Base-by-base conservation (phyloP, 495 filamentous ascomycete genomes). In the Penicillium mononematosum region DNA sequence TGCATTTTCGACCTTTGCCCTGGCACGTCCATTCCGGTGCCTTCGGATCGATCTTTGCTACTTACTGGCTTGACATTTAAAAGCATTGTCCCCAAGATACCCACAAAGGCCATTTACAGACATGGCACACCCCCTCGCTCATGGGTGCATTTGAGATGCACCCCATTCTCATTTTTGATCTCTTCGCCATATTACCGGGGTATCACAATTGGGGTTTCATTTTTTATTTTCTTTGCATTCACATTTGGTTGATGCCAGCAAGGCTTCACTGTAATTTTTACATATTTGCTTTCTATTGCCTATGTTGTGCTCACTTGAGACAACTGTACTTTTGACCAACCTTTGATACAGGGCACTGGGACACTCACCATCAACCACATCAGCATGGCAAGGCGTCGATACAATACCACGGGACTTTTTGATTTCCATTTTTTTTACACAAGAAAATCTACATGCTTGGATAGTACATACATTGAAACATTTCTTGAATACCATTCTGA, bases 331-430 rank as follows among this genome's bases (percentile, higher is more conserved):
- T 43, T 50, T 50, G 24, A 49, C 45, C 45, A n/a, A 14, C 22
- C 22, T 49, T 56, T 56, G 45, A 48, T 27, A 48, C 34, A 56
- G 27, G 45, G 46, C 54, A 50, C 25, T 49, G 58, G 46, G 50
- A 56, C 42, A 63, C 58, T 45, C 45, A 61, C 27, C 50, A 53
- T 50, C 45, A 51, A 50, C 53, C 57, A 64, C 55, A 64, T 58
- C 59, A 65, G 72, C 72, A 76, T 76, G 66, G 67, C 65, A 70
- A 64, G 73, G 70, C 68, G 69, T 71, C 68, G 62, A 63, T 50
- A 58, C 42, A 65, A 54, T 57, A 60, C 50, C 55, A 58, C 32
- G 45, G 52, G 56, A 36, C 34, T 42, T 45, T 53, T 56, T 34
- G 19, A 39, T 58, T 58, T 47, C 25, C 43, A 53, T 8, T 31